Conservation (phyloP, 2,329 filamentous ascomycete species). For the Akanthomyces uredinophilus region DNA sequence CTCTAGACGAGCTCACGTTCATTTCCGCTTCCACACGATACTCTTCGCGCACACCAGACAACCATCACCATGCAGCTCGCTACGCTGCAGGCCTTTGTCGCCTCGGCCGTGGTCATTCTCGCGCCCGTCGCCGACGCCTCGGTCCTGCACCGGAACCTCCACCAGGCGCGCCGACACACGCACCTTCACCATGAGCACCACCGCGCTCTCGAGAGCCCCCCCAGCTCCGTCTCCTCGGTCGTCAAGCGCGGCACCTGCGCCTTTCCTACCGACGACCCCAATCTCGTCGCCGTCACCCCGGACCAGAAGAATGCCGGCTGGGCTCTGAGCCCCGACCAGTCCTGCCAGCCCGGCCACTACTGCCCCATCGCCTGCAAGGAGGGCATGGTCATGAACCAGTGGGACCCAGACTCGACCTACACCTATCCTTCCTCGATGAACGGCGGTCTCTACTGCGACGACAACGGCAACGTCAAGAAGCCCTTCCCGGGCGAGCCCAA, state of each 20-base stretch:
- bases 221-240: constrained; percentile 25
- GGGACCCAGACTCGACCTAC: constrained; percentile 68
- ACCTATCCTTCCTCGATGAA: constrained; percentile 68
- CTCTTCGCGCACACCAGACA: not conserved
- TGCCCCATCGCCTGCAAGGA: constrained; percentile 74
- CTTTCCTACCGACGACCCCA: constrained; percentile 58
- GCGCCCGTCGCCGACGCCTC: constrained; percentile 10
- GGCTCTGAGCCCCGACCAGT: constrained; percentile 72
- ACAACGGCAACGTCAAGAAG: constrained; percentile 60
- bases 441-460: constrained; percentile 68
- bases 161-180: constrained; percentile 30
- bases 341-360: constrained; percentile 61
- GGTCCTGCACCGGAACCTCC: constrained; percentile 17
- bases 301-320: constrained; percentile 63
- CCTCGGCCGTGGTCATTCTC: constrained; percentile 6
- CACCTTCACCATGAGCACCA: constrained; percentile 26
- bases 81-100: constrained; percentile 4
- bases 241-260: constrained; percentile 55
- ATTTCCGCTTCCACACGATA: not conserved
- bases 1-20: not conserved
- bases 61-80: constrained; percentile 7
- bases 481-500: constrained; percentile 64
- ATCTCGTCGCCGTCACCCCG: constrained; percentile 64
- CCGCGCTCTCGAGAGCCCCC: constrained; percentile 17
- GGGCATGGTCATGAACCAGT: constrained; percentile 73